A percentile compares a stretch with the other conserved stretches of the same genome.
These are phyloP conservation scores for Backusella tuberculispora DNA, from an alignment of 192 early-diverging fungal genomes.

Conservation along the genomic window DNA sequence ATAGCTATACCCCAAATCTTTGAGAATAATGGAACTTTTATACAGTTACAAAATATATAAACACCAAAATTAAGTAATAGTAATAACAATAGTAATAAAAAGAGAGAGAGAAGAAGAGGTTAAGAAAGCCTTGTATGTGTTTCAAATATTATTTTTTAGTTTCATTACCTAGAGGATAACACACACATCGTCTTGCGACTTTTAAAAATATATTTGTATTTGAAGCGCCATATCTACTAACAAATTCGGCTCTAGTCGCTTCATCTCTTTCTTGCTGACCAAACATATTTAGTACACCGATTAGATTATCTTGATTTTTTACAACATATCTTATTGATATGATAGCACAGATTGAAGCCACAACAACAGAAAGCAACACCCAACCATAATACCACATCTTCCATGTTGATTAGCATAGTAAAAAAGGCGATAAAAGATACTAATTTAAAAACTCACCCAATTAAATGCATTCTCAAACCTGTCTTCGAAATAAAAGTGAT, in stretches of 20 bases:
- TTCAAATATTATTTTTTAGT: not conserved
- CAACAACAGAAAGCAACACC: not conserved
- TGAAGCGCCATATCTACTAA: not conserved
- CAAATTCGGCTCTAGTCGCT: not conserved
- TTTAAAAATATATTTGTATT: not conserved
- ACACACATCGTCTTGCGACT: not conserved
- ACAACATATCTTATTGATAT: not conserved
- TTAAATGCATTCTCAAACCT: not conserved
- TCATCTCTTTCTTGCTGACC: not conserved
- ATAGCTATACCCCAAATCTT: conserved; percentile 1
- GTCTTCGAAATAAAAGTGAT: conserved; percentile 15
- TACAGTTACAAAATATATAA: not conserved
- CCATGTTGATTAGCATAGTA: not conserved
- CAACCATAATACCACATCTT: conserved; percentile 1
- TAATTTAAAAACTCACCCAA: conserved; percentile 3
- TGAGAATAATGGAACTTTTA: conserved; percentile 5
- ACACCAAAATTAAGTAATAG: not conserved
- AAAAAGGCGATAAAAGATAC: not conserved
- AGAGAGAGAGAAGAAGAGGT: not conserved
- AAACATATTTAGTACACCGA: not conserved
- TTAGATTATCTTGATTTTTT: not conserved
- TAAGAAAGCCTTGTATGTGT: not conserved
- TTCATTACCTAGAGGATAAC: conserved; percentile 4
- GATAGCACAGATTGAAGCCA: not conserved
- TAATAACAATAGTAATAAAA: too few relatives aligned